Evolutionary conservation across 108 stramenopile genomes (phyloP), one percentile per base, ranked within the genome.

Genomic region (Cyclotella sp.): DNA sequence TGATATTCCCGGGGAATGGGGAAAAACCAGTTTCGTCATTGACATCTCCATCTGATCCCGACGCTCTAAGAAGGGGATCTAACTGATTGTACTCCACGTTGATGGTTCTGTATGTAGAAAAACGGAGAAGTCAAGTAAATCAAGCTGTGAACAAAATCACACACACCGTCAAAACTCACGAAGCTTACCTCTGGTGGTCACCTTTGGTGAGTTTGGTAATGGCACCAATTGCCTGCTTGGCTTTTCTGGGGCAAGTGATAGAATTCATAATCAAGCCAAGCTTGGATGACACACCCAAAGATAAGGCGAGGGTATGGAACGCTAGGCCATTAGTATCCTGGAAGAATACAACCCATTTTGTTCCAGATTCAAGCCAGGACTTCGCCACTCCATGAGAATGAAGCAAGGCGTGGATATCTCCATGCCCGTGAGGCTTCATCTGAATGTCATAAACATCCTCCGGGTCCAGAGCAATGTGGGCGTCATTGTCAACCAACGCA

Each of bases 11-110:
- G 16, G 99, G 99, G 83, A 87, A 99, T 4, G 98, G 97, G 27
- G 94, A 95, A 63, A 86, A 96, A 26, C 97, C 98, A 29, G 96
- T 97, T 18, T 70, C 82, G 73, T 99, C 98, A 55, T 96, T 88
- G 3, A 97, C 97, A 87, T 99, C 99, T 30, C 98, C 99, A 39
- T 91, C 90, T 14, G 89, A 79, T 12, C 89, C 96, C 30, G 90
- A 88, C 44, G 97, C 88, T 43, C 91, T 76, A 21, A 99, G 89
- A 22, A 99, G 87, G 8, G 99, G 98, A 77, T 98, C 99, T 30
- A 99, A 85, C 85, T 99, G 98, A 81, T 99, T 99, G 88, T 99
- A 99, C 89, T 99, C 99, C 21, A 99, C 98, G 77, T 99, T 99
- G 61, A 98, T 92, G 46, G 90, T 88, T 54, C 88, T 68, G 22